phyloP scores from a whole-genome alignment of 768 basidiomycete species.

The Trametes cubensis region DNA sequence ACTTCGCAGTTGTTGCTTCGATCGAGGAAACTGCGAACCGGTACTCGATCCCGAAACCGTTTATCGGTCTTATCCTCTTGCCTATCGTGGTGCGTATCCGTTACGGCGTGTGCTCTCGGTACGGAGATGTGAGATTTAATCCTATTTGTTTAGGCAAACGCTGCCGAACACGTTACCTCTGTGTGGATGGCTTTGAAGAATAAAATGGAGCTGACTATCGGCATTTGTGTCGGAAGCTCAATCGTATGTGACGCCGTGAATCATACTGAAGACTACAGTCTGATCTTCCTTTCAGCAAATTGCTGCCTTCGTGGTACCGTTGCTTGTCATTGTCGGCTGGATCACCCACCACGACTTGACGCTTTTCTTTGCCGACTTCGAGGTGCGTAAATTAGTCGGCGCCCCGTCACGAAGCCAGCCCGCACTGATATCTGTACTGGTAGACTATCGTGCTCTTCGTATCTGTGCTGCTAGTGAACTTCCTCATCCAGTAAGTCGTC shows the following conservation, averaged over 20 bases:
- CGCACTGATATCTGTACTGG: constrained; percentile 1
- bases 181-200: constrained; percentile 89
- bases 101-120: not conserved
- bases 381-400: constrained; percentile 46
- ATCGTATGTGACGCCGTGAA: constrained; percentile 54
- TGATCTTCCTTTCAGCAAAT: constrained; percentile 61
- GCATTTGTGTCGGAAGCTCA: constrained; percentile 79
- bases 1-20: constrained; percentile 72
- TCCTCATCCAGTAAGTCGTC: constrained; percentile 44
- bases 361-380: constrained; percentile 84
- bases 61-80: constrained; percentile 85
- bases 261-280: not conserved
- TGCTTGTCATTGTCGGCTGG: constrained; percentile 91
- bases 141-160: constrained; percentile 56
- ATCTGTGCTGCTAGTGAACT: constrained; percentile 85
- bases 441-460: constrained; percentile 85
- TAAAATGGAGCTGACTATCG: constrained; percentile 75
- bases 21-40: constrained; percentile 89
- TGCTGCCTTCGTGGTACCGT: constrained; percentile 81
- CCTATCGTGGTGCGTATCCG: constrained; percentile 73
- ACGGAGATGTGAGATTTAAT: too few species aligned
- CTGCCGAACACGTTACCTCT: constrained; percentile 83
- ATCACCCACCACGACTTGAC: constrained; percentile 71
- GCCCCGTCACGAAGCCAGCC: not conserved
- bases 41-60: constrained; percentile 79